phyloP scores from a whole-genome alignment of 306 rosid species.

The Cicer chorassanicum region DNA sequence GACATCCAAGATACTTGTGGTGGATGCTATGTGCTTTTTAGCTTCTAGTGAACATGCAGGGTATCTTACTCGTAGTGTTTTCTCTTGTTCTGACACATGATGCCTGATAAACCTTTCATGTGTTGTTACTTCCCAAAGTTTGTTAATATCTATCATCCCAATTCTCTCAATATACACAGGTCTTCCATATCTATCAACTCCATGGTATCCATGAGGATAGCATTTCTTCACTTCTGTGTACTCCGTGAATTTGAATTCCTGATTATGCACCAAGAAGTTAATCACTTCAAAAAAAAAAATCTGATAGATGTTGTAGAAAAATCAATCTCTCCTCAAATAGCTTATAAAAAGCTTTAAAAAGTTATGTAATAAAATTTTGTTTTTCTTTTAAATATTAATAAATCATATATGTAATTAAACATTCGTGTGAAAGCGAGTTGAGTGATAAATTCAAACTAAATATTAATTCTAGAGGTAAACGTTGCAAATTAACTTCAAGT shows the following conservation, averaged over 20 bases:
- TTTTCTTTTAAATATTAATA: too few species aligned
- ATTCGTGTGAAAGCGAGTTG: too few species aligned
- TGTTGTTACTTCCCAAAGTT: slow-evolving; percentile 66
- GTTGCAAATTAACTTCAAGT: too few species aligned
- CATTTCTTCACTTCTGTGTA: slow-evolving; percentile 70
- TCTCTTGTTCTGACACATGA: slow-evolving; percentile 93
- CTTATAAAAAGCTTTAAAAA: too few species aligned
- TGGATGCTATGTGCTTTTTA: slow-evolving; percentile 84
- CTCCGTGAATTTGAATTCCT: slow-evolving; percentile 86
- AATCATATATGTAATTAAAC: too few species aligned
- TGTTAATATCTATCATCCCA: slow-evolving; percentile 77
- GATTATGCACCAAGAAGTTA: slow-evolving; percentile 39
- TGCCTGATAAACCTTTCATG: slow-evolving; percentile 69
- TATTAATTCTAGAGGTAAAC: too few species aligned
- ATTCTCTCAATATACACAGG: slow-evolving; percentile 83
- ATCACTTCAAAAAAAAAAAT: neutral
- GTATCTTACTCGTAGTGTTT: slow-evolving; percentile 65
- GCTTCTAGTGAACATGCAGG: slow-evolving; percentile 87
- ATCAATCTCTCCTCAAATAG: too few species aligned
- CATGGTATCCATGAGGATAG: slow-evolving; percentile 90
- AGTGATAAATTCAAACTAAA: too few species aligned
- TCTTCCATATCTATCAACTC: slow-evolving; percentile 82
- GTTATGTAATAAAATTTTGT: too few species aligned
- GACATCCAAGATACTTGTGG: slow-evolving; percentile 89
- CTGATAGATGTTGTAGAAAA: too few species aligned